phyloP scores from a whole-genome alignment of 306 rosid species.

The Inga leiocalycina region DNA sequence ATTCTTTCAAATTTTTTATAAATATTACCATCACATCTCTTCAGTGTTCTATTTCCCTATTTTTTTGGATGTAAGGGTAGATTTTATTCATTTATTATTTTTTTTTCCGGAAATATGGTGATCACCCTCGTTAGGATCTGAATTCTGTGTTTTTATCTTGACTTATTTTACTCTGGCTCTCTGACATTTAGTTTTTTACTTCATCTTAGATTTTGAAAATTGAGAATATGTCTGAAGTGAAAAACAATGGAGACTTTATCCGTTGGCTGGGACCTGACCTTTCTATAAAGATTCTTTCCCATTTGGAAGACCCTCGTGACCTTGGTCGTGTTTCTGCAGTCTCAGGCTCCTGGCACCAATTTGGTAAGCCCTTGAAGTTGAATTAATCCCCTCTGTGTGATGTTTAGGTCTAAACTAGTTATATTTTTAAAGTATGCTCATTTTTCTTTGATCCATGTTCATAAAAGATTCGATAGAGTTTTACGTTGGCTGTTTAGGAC shows the following conservation, averaged over 20 bases:
- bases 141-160: constrained; percentile 3
- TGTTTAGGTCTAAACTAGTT: constrained; percentile 12
- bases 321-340: constrained; percentile 53
- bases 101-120: not conserved
- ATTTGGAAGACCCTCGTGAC: constrained; percentile 70
- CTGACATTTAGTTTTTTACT: constrained; percentile 26
- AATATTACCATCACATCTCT: not conserved
- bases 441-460: not conserved
- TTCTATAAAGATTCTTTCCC: constrained; percentile 49
- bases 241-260: constrained; percentile 41
- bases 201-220: constrained; percentile 25
- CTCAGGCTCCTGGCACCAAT: constrained; percentile 54
- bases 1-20: not conserved
- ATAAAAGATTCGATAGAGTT: too few species aligned
- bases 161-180: constrained; percentile 3
- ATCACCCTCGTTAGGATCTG: not conserved
- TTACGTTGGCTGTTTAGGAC: too few species aligned
- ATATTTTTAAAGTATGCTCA: not conserved
- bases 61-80: not conserved
- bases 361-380: constrained; percentile 48
- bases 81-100: not conserved
- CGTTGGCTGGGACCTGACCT: constrained; percentile 56
- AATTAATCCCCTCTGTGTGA: constrained; percentile 2
- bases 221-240: constrained; percentile 45
- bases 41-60: constrained; percentile 6